These are phyloP conservation scores for Thalassiosira hispida DNA, from an alignment of 352 stramenopile species.

Conservation along the genomic window DNA sequence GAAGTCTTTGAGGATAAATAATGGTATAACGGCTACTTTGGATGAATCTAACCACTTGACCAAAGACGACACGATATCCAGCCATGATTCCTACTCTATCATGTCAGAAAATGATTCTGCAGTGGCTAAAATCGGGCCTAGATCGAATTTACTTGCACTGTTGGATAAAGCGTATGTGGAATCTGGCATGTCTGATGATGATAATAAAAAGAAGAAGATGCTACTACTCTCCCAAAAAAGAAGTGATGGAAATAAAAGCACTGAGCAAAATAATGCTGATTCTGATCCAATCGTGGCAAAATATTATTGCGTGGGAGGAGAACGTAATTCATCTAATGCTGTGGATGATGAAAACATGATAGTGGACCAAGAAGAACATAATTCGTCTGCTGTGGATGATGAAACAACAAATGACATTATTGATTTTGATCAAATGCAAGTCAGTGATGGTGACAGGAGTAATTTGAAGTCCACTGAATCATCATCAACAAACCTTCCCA, in stretches of 20 bases:
- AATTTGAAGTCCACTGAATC: not conserved
- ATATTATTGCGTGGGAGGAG: no score
- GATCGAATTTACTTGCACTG: not conserved
- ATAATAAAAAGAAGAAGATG: not conserved
- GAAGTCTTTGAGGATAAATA: no score
- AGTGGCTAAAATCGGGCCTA: not conserved
- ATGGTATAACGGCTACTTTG: no score
- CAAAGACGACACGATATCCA: not conserved
- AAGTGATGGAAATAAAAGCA: not conserved
- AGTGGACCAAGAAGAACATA: no score
- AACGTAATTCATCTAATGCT: no score
- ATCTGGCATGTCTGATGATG: no score
- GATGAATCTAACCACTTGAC: no score
- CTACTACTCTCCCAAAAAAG: not conserved
- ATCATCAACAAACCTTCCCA: slow-evolving; percentile 7
- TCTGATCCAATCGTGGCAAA: no score
- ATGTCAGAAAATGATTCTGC: slow-evolving; percentile 14
- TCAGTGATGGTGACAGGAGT: not conserved
- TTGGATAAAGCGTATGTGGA: no score
- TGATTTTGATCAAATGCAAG: not conserved
- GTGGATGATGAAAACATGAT: no score
- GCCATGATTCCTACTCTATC: not conserved
- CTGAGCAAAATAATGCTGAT: not conserved
- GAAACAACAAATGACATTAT: not conserved
- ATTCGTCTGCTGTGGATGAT: no score